Conservation (phyloP, 1,284 basidiomycete species). For the Moniliophthora roreri region DNA sequence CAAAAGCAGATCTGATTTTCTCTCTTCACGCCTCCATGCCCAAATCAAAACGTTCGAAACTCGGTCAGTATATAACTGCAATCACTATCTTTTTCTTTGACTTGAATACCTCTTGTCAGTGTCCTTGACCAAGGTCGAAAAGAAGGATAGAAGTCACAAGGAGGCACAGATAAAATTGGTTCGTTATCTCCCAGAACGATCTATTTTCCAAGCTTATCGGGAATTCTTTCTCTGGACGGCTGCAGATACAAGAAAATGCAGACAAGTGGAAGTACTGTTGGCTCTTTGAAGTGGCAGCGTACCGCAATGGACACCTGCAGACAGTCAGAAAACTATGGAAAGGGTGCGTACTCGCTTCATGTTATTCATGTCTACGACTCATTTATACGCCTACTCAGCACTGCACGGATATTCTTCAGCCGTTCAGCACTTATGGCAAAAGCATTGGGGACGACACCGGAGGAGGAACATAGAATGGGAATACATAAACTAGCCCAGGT, state of each 20-base stretch:
- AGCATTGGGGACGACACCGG: constrained; percentile 86
- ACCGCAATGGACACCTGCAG: constrained; percentile 94
- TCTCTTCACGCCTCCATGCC: constrained; percentile 57
- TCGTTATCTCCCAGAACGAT: constrained; percentile 24
- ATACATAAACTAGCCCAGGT: constrained; percentile 81
- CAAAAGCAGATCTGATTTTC: neutral
- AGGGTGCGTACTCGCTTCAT: constrained; percentile 57
- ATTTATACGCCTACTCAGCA: constrained; percentile 40
- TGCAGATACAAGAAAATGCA: constrained; percentile 70
- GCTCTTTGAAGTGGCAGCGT: constrained; percentile 92
- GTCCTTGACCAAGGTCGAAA: constrained; percentile 75
- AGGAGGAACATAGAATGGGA: constrained; percentile 85
- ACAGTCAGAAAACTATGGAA: constrained; percentile 94
- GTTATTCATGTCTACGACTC: constrained; percentile 11
- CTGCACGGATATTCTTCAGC: constrained; percentile 92
- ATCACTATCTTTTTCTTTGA: constrained; percentile 9
- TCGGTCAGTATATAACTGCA: constrained; percentile 51
- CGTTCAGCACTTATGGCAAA: constrained; percentile 94
- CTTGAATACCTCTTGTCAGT: constrained; percentile 42
- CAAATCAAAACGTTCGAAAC: constrained; percentile 83
- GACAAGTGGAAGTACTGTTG: constrained; percentile 95
- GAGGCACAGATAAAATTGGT: constrained; percentile 82
- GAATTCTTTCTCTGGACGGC: neutral
- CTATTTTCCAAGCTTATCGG: constrained; percentile 2
- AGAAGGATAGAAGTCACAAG: constrained; percentile 87